These are phyloP conservation scores for Blumeria graminis DNA, from an alignment of 2,329 filamentous ascomycete species.

Conservation along the genomic window DNA sequence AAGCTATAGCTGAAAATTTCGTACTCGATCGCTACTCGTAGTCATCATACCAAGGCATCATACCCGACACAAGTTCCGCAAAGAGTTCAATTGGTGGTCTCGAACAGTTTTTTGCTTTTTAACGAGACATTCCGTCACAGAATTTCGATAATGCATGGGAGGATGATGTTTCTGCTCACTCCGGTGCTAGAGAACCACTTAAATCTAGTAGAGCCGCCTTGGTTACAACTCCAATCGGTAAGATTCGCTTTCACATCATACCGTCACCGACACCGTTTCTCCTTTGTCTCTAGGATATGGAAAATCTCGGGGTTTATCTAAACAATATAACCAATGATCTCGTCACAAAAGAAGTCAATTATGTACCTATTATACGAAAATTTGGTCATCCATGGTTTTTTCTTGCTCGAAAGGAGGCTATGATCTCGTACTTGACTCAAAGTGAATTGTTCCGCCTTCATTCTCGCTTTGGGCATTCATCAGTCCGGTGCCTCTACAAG, in stretches of 20 bases:
- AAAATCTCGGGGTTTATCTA: not conserved
- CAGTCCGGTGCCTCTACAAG: not conserved
- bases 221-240: not conserved
- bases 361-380: not conserved
- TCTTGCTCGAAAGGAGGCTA: not conserved
- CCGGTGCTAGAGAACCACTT: no score
- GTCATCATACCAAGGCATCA: no score
- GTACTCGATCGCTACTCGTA: no score
- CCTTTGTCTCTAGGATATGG: not conserved
- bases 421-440: no score
- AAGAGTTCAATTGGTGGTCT: no score
- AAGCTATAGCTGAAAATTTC: no score
- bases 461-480: slow-evolving; percentile 1
- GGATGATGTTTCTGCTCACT: no score
- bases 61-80: no score
- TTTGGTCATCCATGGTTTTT: slow-evolving; percentile 1
- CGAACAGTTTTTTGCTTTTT: no score
- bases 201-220: not conserved
- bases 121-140: no score
- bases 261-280: not conserved
- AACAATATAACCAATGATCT: not conserved
- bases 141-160: no score
- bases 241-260: not conserved
- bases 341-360: not conserved
- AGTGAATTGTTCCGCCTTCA: not conserved